Evolutionary conservation across 352 stramenopile genomes (phyloP), one percentile per base, ranked within the genome.

Genomic region (Pythium dissotocum): DNA sequence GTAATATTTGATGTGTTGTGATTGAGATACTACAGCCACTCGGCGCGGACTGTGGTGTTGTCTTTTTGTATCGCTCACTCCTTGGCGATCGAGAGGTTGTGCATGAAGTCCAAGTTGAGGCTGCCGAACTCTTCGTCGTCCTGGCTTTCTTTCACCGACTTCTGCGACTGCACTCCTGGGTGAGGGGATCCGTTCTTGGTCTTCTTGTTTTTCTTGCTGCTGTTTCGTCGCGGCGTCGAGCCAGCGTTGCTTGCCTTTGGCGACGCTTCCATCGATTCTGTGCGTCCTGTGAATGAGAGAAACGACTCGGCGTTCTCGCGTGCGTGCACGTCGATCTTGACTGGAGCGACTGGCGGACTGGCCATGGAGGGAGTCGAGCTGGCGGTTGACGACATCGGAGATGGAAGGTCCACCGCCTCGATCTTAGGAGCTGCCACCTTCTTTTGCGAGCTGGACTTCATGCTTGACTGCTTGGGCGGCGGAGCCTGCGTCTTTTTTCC

Each of bases 51-150:
- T 38, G 33, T 6, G 12, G 36, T 44, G 46, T 30, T 7, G 46
- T 30, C 21, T 24, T 24, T 9, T 58, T n/a, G 16, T 40, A 73
- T 73, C 40, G 76, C 65, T 32, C 63, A 71, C 36, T 71, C 14
- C 36, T 75, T 70, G 14, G 68, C 73, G 42, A 81, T 55, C 24
- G 65, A 76, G 28, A 85, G 68, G 40, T 63, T 79, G 49, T 77
- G 77, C 71, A 95, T 75, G 68, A 95, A 95, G 75, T 93, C 85
- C 77, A 95, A 78, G 79, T 95, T 93, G 56, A 95, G 71, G 56
- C 76, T 79, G 12, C 77, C 76, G 48, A 80, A 75, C 40, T 49
- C 40, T 10, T 88, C 74, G 21, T 86, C 80, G 4, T 88, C 80
- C 12, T 69, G 42, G 58, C 60, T 69, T 13, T 85, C 75, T 12